Evolutionary conservation across 768 basidiomycete genomes (phyloP).

Genomic region (Tricholoma sp.): DNA sequence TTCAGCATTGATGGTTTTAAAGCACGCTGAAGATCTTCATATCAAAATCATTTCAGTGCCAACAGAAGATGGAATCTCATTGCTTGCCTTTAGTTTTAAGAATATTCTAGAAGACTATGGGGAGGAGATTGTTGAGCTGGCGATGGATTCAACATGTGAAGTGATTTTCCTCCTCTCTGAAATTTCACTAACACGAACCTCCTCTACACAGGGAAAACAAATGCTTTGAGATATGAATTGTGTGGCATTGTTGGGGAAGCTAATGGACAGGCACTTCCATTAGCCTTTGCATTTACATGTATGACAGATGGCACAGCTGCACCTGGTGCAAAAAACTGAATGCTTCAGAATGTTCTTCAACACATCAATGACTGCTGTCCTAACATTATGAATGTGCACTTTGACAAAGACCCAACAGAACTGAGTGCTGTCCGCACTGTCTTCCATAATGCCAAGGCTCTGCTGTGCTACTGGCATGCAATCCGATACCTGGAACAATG

Average conservation of each 20-base stretch:
- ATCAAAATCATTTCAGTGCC: not conserved
- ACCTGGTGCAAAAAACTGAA: conserved; percentile 17
- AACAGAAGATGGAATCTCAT: no score
- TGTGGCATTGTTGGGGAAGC: no score
- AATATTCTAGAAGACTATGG: not conserved
- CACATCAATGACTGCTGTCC: conserved; percentile 11
- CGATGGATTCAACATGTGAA: conserved; percentile 4
- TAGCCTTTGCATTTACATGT: conserved; percentile 16
- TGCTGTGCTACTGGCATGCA: conserved; percentile 29
- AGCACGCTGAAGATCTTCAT: not conserved
- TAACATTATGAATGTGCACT: conserved; percentile 17
- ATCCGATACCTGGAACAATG: conserved; percentile 18
- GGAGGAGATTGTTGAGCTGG: not conserved
- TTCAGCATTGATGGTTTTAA: not conserved
- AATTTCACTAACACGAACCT: no score
- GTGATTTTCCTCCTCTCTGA: not conserved
- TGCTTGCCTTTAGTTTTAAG: no score
- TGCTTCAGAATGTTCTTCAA: conserved; percentile 17
- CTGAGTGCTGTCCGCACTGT: no score
- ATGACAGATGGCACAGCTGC: conserved; percentile 12
- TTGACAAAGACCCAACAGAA: no score
- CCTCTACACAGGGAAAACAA: not conserved
- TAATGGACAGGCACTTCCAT: not conserved
- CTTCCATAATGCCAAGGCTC: conserved; percentile 21
- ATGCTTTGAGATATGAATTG: conserved; percentile 1